Base-by-base conservation (phyloP, 2,329 filamentous ascomycete genomes). In the Pseudocercospora eumusae region DNA sequence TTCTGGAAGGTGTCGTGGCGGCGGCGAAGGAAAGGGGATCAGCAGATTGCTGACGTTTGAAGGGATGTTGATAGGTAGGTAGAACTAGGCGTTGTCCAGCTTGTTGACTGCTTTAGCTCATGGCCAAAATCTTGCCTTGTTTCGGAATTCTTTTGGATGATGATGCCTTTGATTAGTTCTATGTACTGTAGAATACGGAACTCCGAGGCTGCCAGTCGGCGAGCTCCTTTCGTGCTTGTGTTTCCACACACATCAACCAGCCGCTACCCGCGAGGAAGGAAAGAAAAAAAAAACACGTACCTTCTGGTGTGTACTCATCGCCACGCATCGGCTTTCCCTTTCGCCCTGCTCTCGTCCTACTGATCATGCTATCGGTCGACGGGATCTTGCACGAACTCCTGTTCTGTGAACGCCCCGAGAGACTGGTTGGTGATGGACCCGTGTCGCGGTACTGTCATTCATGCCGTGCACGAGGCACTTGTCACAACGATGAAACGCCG, bases 381-480 rank as follows among this genome's bases (percentile, higher is more conserved):
- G 52, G 52, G 28, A 54, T 54, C 52, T 8, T 36, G 52, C 52
- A 54, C 52, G n/a, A 40, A 36, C 27, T 33, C 27, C 27, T 33
- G 52, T 54, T 54, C 52, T 27, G 27, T 20, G 27, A 5, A 18
- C 15, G 25, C 52, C n/a, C 28, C 52, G 28, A 54, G 52, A 20
- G 52, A 23, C 52, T 15, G 52, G 52, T 23, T 21, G 27, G 52
- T 33, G 28, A 54, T 13, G 28, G 52, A 54, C 52, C 52, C 52
- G 52, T 54, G 52, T 54, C 52, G 52, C 52, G 40, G 52, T 40
- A 33, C 28, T 54, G 52, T 54, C 52, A 40, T 54, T 54, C 27
- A 54, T 54, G 52, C 52, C 52, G 52, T 54, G 52, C 28, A 54
- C 52, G 52, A 54, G 31, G 27, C 27, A 54, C 52, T 54, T 33